These are phyloP conservation scores for Populus davidiana DNA, from an alignment of 345 rosid genomes.

Conservation along the genomic window DNA sequence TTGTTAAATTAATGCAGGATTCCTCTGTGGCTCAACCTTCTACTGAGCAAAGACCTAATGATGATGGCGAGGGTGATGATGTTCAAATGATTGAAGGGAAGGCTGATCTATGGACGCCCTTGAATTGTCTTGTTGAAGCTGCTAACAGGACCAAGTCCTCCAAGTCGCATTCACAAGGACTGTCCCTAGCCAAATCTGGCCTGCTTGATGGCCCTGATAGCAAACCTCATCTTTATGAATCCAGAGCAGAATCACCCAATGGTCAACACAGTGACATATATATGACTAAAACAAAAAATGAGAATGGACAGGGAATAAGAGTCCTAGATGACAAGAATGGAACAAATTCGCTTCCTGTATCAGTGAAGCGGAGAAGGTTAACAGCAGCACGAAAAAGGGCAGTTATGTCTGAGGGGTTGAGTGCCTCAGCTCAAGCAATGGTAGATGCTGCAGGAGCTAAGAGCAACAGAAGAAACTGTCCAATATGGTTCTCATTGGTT, in stretches of 20 bases:
- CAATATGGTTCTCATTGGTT: constrained; percentile 93
- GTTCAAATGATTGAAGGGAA: constrained; percentile 60
- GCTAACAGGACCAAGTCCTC: constrained; percentile 78
- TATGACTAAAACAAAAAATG: constrained; percentile 51
- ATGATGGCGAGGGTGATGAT: constrained; percentile 41
- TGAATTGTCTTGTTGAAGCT: constrained; percentile 90
- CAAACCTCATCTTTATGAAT: constrained; percentile 32
- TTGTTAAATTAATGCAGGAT: constrained; percentile 39
- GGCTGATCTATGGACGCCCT: constrained; percentile 80
- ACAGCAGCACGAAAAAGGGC: constrained; percentile 58
- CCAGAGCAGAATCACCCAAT: constrained; percentile 27
- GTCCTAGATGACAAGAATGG: constrained; percentile 45
- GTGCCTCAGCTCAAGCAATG: constrained; percentile 50
- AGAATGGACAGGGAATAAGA: constrained; percentile 45
- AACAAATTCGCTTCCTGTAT: constrained; percentile 50
- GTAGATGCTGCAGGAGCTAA: constrained; percentile 46
- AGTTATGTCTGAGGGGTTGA: constrained; percentile 44
- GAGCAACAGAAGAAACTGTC: constrained; percentile 56
- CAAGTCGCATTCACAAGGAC: constrained; percentile 57
- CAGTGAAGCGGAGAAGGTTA: constrained; percentile 55
- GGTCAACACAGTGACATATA: constrained; percentile 31
- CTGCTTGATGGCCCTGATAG: constrained; percentile 37
- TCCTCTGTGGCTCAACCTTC: constrained; percentile 56
- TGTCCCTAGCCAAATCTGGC: constrained; percentile 34
- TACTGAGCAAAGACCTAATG: constrained; percentile 25